Conservation (phyloP, 2,329 filamentous ascomycete species). For the Neopestalotiopsis sp. region DNA sequence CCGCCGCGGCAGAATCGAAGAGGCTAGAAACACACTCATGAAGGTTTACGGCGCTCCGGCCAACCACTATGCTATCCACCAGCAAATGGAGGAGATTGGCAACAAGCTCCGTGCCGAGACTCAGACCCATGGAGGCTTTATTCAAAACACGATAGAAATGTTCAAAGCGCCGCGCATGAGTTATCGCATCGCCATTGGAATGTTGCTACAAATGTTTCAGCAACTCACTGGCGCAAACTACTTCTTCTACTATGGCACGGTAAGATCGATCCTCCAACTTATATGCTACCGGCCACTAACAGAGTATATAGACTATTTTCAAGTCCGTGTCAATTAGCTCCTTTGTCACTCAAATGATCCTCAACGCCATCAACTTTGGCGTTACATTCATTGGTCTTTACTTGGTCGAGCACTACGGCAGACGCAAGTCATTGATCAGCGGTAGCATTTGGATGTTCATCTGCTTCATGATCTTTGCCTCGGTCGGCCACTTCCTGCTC, state of each 20-base stretch:
- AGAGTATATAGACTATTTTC: conserved; percentile 46
- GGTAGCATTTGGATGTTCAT: conserved; percentile 67
- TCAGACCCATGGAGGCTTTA: conserved; percentile 43
- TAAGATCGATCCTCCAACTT: conserved; percentile 35
- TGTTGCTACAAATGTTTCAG: conserved; percentile 68
- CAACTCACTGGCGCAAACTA: conserved; percentile 73
- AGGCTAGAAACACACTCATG: conserved; percentile 54
- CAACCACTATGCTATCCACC: conserved; percentile 51
- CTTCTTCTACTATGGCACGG: conserved; percentile 68
- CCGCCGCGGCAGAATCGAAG: conserved; percentile 50
- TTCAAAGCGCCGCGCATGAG: conserved; percentile 69
- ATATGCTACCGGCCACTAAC: not conserved
- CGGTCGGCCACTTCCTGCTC: conserved; percentile 56
- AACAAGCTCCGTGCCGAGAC: conserved; percentile 57
- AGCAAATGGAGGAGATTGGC: conserved; percentile 60
- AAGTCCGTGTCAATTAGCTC: conserved; percentile 56
- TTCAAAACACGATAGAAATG: conserved; percentile 60
- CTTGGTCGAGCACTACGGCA: conserved; percentile 71
- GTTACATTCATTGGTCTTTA: conserved; percentile 74
- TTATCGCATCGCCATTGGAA: conserved; percentile 66
- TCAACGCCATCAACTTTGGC: conserved; percentile 70
- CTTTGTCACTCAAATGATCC: conserved; percentile 71
- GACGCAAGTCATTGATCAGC: conserved; percentile 65
- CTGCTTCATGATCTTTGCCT: conserved; percentile 66
- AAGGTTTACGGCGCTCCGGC: conserved; percentile 51